Base-by-base conservation (phyloP, 768 basidiomycete species). In the Termitomyces sp. region DNA sequence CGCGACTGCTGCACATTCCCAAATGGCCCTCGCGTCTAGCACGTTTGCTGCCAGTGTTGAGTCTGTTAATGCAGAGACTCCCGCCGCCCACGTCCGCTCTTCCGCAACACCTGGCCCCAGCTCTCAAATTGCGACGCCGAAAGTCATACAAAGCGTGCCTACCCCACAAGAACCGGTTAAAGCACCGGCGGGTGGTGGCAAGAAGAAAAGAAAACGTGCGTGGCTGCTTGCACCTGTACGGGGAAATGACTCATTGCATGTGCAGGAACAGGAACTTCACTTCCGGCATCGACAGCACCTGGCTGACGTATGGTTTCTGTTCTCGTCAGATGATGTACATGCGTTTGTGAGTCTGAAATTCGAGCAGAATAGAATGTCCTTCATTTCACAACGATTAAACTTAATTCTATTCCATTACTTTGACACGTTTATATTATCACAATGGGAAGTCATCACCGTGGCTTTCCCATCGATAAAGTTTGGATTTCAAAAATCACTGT, bases 131-230 rank as follows among this genome's bases (percentile, higher is more conserved):
- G 56, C 66, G 10, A 62, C 66, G 4, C 65, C 68, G 26, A 72
- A 70, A 63, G 74, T 72, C 46, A 66, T 79, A 22, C 66, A 72
- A n/a, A 60, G 46, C 22, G 60, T 62, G 20, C 66, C 67, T 20
- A 52, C 63, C n/a, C 68, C 77, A 16, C 81, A 78, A 62, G 86
- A 87, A 54, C 62, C 74, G 41, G 50, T 57, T 24, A 87, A 81
- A 67, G 78, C 75, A 5, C 72, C 75, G 0, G 65, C 76, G 2
- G 84, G 81, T 3, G 80, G 73, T 16, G 80, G 80, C 24, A 89
- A 83, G 68, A 90, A 88, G 74, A 92, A 87, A 72, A 83, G 82
- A 67, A 92, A 91, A 76, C 83, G 90, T 86, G 68, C 56, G 86
- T 73, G 20, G 35, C n/a, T 36, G 40, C 43, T 33, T 45, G 26